Base-by-base conservation (phyloP, 1,139 yeast genomes). In the Magnusiomyces sp. region DNA sequence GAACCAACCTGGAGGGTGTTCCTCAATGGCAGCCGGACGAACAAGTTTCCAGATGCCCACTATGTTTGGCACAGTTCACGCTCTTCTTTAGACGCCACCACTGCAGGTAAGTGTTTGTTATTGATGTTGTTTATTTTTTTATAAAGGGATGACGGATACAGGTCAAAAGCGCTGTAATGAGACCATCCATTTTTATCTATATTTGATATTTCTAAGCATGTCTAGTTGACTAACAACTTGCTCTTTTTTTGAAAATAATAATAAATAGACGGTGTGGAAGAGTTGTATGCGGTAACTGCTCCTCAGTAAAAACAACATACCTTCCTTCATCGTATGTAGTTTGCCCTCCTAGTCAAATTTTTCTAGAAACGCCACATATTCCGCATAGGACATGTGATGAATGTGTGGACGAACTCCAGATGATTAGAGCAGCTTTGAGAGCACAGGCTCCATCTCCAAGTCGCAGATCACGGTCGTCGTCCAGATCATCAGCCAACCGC, bases 61-160 rank as follows among this genome's bases (percentile, higher is more conserved):
- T 81, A 11, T 92, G 98, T 64, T 65, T 69, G 34, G 56, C 65
- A 1, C 57, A 60, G 39, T 92, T 83, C 67, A 73, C 83, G 1
- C 70, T 90, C 55, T 78, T 86, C 63, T 77, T 74, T 62, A 75
- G 98, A 52, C 77, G 94, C 55, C 98, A 94, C 67, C 98, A 92
- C 67, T 92, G 99, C 65, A 73, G 95, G 62, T 56, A 64, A 66
- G 62, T 70, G 23, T 42, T 44, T 42, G n/a, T n/a, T n/a, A n/a
- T n/a, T n/a, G n/a, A n/a, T n/a, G n/a, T n/a, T n/a, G n/a, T n/a
- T n/a, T n/a, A n/a, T n/a, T n/a, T n/a, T n/a, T n/a, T n/a, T n/a
- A n/a, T n/a, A n/a, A n/a, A n/a, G n/a, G n/a, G n/a, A n/a, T n/a
- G n/a, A n/a, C n/a, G n/a, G n/a, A n/a, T n/a, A n/a, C n/a, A n/a